Evolutionary conservation across 768 basidiomycete genomes (phyloP).

Genomic region (Serendipita indica): DNA sequence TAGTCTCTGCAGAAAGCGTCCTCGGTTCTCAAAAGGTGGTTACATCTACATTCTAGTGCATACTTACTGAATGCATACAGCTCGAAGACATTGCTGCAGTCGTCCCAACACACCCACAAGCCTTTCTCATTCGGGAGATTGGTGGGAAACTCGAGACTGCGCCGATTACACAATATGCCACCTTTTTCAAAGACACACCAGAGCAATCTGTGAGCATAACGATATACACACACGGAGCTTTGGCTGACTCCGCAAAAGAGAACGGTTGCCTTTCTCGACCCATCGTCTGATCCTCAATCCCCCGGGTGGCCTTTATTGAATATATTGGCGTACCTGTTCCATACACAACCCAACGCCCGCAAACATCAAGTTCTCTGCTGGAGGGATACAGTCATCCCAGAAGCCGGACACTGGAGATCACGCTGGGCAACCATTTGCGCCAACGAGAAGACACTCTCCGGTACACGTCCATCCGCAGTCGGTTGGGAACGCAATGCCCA

Average conservation of each 20-base stretch:
- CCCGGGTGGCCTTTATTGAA: conserved; percentile 94
- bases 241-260: conserved; percentile 21
- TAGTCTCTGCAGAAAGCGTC: conserved; percentile 34
- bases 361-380: conserved; percentile 50
- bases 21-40: conserved; percentile 33
- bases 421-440: conserved; percentile 15
- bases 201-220: conserved; percentile 27
- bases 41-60: conserved; percentile 11
- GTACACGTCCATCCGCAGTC: conserved; percentile 43
- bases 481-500: conserved; percentile 92
- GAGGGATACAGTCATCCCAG: conserved; percentile 46
- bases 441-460: conserved; percentile 13
- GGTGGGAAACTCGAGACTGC: conserved; percentile 29
- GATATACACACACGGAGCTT: conserved; percentile 8
- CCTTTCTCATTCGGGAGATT: conserved; percentile 19
- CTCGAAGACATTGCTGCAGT: conserved; percentile 21
- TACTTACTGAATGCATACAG: background rate
- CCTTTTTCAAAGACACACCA: conserved; percentile 39
- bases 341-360: conserved; percentile 31
- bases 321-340: conserved; percentile 65
- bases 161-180: conserved; percentile 39
- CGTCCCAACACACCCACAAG: conserved; percentile 47
- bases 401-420: conserved; percentile 17
- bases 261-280: conserved; percentile 64
- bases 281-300: conserved; percentile 57